Conservation (phyloP, 2,329 filamentous ascomycete species). For the Dothistroma pini region DNA sequence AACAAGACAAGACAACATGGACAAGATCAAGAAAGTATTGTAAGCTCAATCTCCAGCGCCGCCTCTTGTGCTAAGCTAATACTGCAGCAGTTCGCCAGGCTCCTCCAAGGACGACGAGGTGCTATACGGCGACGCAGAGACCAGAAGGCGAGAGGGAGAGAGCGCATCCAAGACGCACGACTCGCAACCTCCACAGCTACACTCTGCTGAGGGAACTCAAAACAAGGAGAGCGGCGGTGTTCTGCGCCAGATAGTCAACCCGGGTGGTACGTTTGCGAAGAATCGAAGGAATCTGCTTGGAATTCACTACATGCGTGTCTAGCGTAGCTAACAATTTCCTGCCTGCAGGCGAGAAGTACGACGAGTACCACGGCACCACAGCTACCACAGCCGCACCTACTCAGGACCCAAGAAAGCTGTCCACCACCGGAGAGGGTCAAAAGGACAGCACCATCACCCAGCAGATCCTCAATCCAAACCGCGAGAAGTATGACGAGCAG, state of each 20-base stretch:
- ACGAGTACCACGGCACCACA: constrained; percentile 18
- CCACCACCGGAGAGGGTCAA: constrained; percentile 7
- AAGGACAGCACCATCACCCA: constrained; percentile 20
- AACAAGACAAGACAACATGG: constrained; percentile 34
- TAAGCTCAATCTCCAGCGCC: constrained; percentile 24
- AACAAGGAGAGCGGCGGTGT: constrained; percentile 14
- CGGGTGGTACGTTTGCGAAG: constrained; percentile 9
- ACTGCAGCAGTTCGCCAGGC: constrained; percentile 26
- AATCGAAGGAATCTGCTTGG: neutral
- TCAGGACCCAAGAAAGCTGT: constrained; percentile 6
- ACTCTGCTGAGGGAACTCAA: constrained; percentile 9
- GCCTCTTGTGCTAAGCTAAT: constrained; percentile 4
- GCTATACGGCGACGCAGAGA: constrained; percentile 32
- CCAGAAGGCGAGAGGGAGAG: constrained; percentile 6
- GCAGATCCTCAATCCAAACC: constrained; percentile 21
- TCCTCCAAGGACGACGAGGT: constrained; percentile 37
- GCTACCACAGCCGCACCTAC: constrained; percentile 5
- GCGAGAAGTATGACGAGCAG: constrained; percentile 23
- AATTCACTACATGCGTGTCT: neutral
- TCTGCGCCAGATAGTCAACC: constrained; percentile 16
- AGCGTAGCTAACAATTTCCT: neutral
- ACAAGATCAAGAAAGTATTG: constrained; percentile 46
- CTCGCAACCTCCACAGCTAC: constrained; percentile 10
- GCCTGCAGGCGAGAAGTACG: constrained; percentile 16
- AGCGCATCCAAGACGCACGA: constrained; percentile 3